Conservation (phyloP, 208 protist species). For the Acanthamoeba sp. region DNA sequence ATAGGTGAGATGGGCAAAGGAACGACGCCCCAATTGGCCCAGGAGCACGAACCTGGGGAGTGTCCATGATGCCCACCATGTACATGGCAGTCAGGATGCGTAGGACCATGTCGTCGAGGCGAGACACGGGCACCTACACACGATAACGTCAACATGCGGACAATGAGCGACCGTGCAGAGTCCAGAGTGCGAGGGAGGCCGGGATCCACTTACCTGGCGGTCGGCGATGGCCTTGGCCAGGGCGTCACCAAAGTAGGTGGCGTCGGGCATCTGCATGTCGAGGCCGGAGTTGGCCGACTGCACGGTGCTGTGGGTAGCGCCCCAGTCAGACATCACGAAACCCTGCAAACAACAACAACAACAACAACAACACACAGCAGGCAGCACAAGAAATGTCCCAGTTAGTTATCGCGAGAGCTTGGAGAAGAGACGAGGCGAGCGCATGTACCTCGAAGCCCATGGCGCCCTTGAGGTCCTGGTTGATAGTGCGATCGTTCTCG, state of each 20-base stretch:
- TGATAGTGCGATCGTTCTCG: constrained; percentile 82
- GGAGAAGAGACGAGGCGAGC: no score
- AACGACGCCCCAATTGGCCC: no score
- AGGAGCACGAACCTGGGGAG: background rate
- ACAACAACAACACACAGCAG: no score
- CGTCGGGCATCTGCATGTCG: constrained; percentile 88
- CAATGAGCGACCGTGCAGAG: background rate
- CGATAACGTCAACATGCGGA: background rate
- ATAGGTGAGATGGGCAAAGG: no score
- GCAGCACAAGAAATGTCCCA: no score
- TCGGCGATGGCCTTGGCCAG: constrained; percentile 48
- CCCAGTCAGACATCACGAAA: constrained; percentile 84
- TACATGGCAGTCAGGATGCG: constrained; percentile 81
- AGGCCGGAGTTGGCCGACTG: constrained; percentile 82
- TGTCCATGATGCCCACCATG: constrained; percentile 84
- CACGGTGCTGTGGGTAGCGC: constrained; percentile 86
- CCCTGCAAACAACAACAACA: no score
- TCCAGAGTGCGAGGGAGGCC: background rate
- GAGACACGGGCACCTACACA: background rate
- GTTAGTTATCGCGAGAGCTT: background rate
- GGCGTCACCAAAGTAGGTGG: constrained; percentile 71
- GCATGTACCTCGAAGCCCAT: constrained; percentile 87
- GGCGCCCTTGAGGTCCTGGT: constrained; percentile 83
- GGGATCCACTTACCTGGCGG: constrained; percentile 41
- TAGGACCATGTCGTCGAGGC: constrained; percentile 83